A percentile compares a stretch with the other conserved stretches of the same genome.
Conservation (phyloP, 1,139 yeast genomes). For the Ogataea hybrid region DNA sequence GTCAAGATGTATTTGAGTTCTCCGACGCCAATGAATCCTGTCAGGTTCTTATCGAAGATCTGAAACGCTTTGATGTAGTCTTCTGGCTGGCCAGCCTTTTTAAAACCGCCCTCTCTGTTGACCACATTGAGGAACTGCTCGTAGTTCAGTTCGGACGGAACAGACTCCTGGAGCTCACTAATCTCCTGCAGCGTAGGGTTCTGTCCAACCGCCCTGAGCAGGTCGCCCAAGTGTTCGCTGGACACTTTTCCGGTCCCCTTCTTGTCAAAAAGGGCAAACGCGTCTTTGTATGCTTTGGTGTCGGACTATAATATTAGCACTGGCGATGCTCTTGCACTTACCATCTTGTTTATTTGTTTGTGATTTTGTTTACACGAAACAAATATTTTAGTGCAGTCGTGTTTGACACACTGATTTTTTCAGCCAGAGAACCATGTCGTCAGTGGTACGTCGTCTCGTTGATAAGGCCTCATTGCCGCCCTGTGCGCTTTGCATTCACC, state of each 20-base stretch:
- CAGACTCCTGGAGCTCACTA: slow-evolving; percentile 59
- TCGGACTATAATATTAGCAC: slow-evolving; percentile 11
- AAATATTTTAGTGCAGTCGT: neutral
- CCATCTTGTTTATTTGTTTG: slow-evolving; percentile 8
- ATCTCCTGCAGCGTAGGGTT: slow-evolving; percentile 95
- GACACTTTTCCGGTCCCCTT: slow-evolving; percentile 94
- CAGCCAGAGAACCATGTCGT: neutral
- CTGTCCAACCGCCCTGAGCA: slow-evolving; percentile 95
- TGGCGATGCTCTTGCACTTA: neutral
- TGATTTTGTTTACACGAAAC: slow-evolving; percentile 9
- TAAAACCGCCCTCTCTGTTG: slow-evolving; percentile 87
- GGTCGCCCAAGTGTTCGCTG: slow-evolving; percentile 85
- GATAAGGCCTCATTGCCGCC: slow-evolving; percentile 66
- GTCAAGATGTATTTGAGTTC: slow-evolving; percentile 93
- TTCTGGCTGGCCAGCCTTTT: slow-evolving; percentile 89
- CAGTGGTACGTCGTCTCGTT: slow-evolving; percentile 3
- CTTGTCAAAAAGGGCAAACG: slow-evolving; percentile 95
- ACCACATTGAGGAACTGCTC: slow-evolving; percentile 77
- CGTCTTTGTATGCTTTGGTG: slow-evolving; percentile 69
- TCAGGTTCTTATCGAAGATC: slow-evolving; percentile 92
- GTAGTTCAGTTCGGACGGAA: slow-evolving; percentile 55
- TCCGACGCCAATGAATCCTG: slow-evolving; percentile 97
- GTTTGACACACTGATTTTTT: slow-evolving; percentile 4
- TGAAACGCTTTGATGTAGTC: slow-evolving; percentile 97
- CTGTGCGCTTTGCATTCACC: slow-evolving; percentile 68